Conservation (phyloP, 768 basidiomycete species). For the Lanmaoa rubissima region DNA sequence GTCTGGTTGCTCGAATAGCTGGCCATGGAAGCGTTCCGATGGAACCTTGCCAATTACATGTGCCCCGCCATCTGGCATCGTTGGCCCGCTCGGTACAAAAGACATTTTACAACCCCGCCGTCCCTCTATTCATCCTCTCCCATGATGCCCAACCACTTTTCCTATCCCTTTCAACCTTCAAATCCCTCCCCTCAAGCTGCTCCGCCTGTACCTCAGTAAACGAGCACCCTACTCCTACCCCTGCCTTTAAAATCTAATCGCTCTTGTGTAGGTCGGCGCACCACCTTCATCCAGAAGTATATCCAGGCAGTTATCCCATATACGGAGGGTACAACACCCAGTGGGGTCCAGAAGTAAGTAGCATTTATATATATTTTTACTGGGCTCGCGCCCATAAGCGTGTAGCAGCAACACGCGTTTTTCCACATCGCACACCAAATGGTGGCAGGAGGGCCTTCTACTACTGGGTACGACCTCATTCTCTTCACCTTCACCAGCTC, state of each 20-base stretch:
- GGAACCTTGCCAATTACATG: not conserved
- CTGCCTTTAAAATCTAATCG: not conserved
- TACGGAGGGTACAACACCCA: not conserved
- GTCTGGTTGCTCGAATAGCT: not conserved
- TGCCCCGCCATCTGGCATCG: not conserved
- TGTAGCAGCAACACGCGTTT: constrained; percentile 3
- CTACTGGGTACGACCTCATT: not conserved
- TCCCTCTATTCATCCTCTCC: too few species aligned
- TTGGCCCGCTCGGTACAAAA: constrained; percentile 11
- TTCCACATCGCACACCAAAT: not conserved
- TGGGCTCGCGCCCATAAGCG: not conserved
- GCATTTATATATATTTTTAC: too few species aligned
- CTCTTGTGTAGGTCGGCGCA: not conserved
- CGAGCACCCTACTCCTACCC: too few species aligned
- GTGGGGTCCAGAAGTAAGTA: constrained; percentile 11
- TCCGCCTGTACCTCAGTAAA: not conserved
- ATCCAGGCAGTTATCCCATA: not conserved
- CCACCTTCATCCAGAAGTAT: too few species aligned
- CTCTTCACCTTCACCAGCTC: not conserved
- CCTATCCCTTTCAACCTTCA: too few species aligned
- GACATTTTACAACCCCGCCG: too few species aligned
- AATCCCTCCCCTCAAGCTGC: not conserved
- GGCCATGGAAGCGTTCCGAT: not conserved
- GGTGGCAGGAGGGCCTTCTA: not conserved
- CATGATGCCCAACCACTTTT: not conserved